phyloP scores from a whole-genome alignment of 768 basidiomycete species.

The Crassisporium funariophilum region DNA sequence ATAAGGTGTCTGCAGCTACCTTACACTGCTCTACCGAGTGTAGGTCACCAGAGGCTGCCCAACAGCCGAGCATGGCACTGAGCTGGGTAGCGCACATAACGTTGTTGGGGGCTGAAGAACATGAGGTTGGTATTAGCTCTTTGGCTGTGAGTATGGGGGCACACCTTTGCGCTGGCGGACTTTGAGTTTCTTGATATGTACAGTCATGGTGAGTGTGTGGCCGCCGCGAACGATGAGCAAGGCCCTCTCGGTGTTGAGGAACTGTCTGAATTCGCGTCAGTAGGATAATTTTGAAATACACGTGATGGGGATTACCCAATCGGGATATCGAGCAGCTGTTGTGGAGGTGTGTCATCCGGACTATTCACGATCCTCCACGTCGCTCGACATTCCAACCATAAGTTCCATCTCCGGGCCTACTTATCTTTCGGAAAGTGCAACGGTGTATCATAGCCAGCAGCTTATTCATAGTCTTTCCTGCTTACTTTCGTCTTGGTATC shows the following conservation, averaged over 20 bases:
- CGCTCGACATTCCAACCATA: too few species aligned
- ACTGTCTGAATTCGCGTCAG: background rate
- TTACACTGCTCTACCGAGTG: slow-evolving; percentile 56
- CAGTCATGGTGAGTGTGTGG: slow-evolving; percentile 39
- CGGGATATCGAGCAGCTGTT: slow-evolving; percentile 1
- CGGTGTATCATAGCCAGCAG: too few species aligned
- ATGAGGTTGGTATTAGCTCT: slow-evolving; percentile 9
- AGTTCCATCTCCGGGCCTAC: too few species aligned
- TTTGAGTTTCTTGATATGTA: slow-evolving; percentile 81
- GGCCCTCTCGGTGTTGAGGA: background rate
- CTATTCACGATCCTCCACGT: slow-evolving; percentile 28
- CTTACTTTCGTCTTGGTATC: too few species aligned
- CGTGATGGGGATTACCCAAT: slow-evolving; percentile 13
- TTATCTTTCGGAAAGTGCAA: too few species aligned
- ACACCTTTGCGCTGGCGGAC: slow-evolving; percentile 76
- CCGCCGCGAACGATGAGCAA: slow-evolving; percentile 6
- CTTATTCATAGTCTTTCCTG: slow-evolving; percentile 1
- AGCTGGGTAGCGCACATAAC: slow-evolving; percentile 71
- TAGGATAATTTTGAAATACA: slow-evolving; percentile 7
- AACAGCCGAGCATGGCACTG: slow-evolving; percentile 81
- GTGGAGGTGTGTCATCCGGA: slow-evolving; percentile 7
- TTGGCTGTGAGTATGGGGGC: slow-evolving; percentile 17
- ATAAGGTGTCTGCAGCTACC: slow-evolving; percentile 60
- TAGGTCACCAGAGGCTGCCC: slow-evolving; percentile 74
- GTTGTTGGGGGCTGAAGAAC: slow-evolving; percentile 40